Conservation (phyloP, 805 yeast species). For the Lipomyces mesembrius region DNA sequence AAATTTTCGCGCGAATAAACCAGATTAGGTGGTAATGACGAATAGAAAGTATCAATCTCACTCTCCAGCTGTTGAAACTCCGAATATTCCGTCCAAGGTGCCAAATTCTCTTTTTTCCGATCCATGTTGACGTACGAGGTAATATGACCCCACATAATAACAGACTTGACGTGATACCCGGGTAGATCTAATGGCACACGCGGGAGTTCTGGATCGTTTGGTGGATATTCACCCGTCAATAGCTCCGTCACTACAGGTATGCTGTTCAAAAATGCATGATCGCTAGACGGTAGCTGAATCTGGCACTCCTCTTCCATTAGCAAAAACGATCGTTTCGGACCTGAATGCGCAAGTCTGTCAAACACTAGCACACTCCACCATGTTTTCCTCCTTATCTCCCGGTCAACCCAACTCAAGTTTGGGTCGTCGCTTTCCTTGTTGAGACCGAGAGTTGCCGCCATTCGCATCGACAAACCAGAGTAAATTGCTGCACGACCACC, state of each 20-base stretch:
- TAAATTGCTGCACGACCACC: slow-evolving; percentile 48
- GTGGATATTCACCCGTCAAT: slow-evolving; percentile 38
- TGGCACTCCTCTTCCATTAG: slow-evolving; percentile 40
- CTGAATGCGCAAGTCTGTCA: slow-evolving; percentile 46
- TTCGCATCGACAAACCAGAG: slow-evolving; percentile 46
- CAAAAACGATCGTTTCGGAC: slow-evolving; percentile 43
- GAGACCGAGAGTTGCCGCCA: slow-evolving; percentile 45
- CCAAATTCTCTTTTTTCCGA: slow-evolving; percentile 39
- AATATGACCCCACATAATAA: slow-evolving; percentile 41
- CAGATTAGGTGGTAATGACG: slow-evolving; percentile 39
- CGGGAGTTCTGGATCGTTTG: slow-evolving; percentile 37
- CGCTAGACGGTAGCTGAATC: slow-evolving; percentile 43
- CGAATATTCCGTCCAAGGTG: slow-evolving; percentile 45
- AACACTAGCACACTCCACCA: slow-evolving; percentile 47
- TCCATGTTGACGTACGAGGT: slow-evolving; percentile 39
- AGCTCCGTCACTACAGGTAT: slow-evolving; percentile 41
- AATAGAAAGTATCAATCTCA: slow-evolving; percentile 38
- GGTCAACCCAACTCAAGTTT: slow-evolving; percentile 44
- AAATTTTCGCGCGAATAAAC: slow-evolving; percentile 40
- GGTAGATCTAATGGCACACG: slow-evolving; percentile 39
- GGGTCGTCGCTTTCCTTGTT: slow-evolving; percentile 42
- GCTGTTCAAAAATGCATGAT: slow-evolving; percentile 40
- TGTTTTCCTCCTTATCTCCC: slow-evolving; percentile 45
- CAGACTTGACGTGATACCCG: slow-evolving; percentile 39
- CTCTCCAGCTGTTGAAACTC: slow-evolving; percentile 38